A percentile compares a stretch with the other conserved stretches of the same genome.
These are phyloP conservation scores for Atkinsonella hypoxylon DNA, from an alignment of 2,329 filamentous ascomycete species.

Conservation along the genomic window DNA sequence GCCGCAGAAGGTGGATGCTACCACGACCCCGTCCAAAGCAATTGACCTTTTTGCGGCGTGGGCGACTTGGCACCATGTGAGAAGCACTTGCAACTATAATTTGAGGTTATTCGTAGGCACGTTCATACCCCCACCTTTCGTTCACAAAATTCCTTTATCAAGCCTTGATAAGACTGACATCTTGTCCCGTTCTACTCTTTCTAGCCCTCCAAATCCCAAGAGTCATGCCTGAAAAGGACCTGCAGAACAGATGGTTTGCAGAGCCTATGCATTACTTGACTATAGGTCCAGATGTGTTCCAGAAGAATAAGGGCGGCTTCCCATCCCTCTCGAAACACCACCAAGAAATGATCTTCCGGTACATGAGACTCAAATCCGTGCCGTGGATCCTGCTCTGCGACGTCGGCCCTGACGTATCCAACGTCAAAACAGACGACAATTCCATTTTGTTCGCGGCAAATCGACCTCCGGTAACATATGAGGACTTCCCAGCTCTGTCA, in stretches of 20 bases:
- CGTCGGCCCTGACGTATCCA: slow-evolving; percentile 36
- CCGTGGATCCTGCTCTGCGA: slow-evolving; percentile 55
- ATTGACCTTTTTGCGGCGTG: slow-evolving; percentile 68
- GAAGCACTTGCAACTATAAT: slow-evolving; percentile 77
- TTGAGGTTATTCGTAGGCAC: slow-evolving; percentile 72
- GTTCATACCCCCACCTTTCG: slow-evolving; percentile 20
- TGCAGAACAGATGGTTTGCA: slow-evolving; percentile 57
- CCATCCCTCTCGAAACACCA: slow-evolving; percentile 50
- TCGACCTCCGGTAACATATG: slow-evolving; percentile 25
- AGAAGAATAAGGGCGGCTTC: slow-evolving; percentile 47
- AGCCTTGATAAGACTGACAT: neutral
- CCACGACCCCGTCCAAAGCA: slow-evolving; percentile 27
- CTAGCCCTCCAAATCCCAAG: slow-evolving; percentile 45
- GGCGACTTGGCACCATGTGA: slow-evolving; percentile 89
- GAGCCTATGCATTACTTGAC: slow-evolving; percentile 55
- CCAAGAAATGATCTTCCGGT: slow-evolving; percentile 47
- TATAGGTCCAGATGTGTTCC: slow-evolving; percentile 41
- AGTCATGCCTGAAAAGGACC: slow-evolving; percentile 43
- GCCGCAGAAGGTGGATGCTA: slow-evolving; percentile 15
- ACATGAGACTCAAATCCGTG: slow-evolving; percentile 51
- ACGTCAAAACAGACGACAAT: slow-evolving; percentile 14
- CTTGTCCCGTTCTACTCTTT: neutral
- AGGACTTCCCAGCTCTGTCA: slow-evolving; percentile 56
- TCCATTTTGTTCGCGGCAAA: slow-evolving; percentile 16
- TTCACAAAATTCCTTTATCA: neutral